These are phyloP conservation scores for Curvularia lunata DNA, from an alignment of 2,329 filamentous ascomycete genomes.

Conservation along the genomic window DNA sequence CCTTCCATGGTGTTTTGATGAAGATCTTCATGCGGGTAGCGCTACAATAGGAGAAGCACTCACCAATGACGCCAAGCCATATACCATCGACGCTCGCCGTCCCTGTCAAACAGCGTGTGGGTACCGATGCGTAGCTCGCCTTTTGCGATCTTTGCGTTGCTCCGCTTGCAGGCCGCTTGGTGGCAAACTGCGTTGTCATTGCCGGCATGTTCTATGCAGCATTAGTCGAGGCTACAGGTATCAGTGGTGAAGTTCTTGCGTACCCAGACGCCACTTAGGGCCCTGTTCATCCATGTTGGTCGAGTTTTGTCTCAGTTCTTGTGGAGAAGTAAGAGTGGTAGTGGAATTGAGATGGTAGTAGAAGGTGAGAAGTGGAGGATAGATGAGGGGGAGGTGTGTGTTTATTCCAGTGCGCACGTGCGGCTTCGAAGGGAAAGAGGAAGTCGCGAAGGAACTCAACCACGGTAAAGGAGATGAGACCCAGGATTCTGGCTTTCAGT, in stretches of 20 bases:
- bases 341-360: not conserved
- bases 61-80: constrained; percentile 81
- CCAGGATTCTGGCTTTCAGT: not conserved
- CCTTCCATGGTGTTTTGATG: too few relatives aligned
- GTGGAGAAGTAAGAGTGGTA: too few relatives aligned
- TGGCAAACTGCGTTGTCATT: constrained; percentile 58
- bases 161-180: constrained; percentile 73
- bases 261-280: constrained; percentile 27
- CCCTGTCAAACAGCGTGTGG: constrained; percentile 63
- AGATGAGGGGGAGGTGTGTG: not conserved
- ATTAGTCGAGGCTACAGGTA: not conserved
- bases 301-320: too few relatives aligned
- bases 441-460: not conserved
- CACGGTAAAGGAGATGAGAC: too few relatives aligned
- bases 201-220: constrained; percentile 17
- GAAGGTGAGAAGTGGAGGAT: too few relatives aligned
- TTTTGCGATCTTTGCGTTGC: constrained; percentile 66
- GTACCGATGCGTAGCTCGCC: constrained; percentile 78
- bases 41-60: too few relatives aligned
- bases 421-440: constrained; percentile 5
- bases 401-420: not conserved
- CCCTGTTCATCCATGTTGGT: constrained; percentile 8
- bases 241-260: not conserved
- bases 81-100: constrained; percentile 64
- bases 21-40: too few relatives aligned